Conservation (phyloP, 306 rosid genomes). For the Betula pendula region DNA sequence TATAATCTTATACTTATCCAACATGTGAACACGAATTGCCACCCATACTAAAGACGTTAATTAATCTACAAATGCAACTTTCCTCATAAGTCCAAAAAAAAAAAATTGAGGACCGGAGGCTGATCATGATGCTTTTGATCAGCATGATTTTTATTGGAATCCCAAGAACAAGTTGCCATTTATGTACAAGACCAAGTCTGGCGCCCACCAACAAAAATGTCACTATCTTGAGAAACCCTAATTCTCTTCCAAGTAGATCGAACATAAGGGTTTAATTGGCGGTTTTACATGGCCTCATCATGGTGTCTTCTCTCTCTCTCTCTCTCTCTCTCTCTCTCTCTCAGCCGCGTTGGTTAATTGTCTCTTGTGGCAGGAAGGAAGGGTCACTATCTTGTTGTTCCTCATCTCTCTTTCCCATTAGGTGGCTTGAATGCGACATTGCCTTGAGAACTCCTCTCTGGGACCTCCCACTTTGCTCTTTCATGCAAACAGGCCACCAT, state of each 20-base stretch:
- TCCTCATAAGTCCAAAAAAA: no score
- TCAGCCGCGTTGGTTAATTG: constrained; percentile 33
- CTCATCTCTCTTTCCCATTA: constrained; percentile 51
- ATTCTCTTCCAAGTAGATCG: constrained; percentile 34
- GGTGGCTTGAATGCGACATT: constrained; percentile 61
- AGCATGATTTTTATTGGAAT: constrained; percentile 15
- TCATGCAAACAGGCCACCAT: constrained; percentile 16
- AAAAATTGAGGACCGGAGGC: no score
- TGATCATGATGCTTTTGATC: no score
- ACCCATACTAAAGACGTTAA: no score
- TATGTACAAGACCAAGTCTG: constrained; percentile 26
- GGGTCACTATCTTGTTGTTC: constrained; percentile 68
- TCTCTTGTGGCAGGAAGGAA: constrained; percentile 36
- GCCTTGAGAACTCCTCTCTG: constrained; percentile 43
- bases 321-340: constrained; percentile 11
- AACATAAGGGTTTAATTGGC: constrained; percentile 22
- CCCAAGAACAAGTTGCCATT: constrained; percentile 36
- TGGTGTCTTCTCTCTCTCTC: constrained; percentile 24
- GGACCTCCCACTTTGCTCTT: constrained; percentile 41
- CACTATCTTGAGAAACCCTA: constrained; percentile 36
- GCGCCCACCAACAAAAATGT: constrained; percentile 35
- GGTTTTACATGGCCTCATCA: constrained; percentile 26
- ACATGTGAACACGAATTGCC: no score
- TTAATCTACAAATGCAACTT: no score
- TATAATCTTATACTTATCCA: no score